phyloP scores from a whole-genome alignment of 2,329 filamentous ascomycete genomes.

The Cladosporium sp. region DNA sequence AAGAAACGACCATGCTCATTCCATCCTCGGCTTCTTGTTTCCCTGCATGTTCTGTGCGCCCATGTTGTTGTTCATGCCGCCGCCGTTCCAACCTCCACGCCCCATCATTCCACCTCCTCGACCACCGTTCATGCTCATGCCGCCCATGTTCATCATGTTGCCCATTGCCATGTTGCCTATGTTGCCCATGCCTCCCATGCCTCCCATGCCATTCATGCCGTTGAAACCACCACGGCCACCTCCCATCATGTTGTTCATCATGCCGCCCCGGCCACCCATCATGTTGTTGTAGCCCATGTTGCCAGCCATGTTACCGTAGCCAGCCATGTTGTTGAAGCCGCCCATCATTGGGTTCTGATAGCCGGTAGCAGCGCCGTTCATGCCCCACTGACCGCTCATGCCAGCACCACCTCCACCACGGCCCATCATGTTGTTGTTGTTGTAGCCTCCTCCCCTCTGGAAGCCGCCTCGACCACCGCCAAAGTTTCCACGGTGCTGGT shows the following conservation, averaged over 20 bases:
- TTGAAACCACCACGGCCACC: slow-evolving; percentile 45
- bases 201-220: slow-evolving; percentile 45
- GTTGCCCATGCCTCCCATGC: slow-evolving; percentile 14
- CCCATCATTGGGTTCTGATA: slow-evolving; percentile 20
- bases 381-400: slow-evolving; percentile 18
- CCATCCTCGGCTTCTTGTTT: slow-evolving; percentile 19
- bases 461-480: slow-evolving; percentile 18
- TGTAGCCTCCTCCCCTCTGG: slow-evolving; percentile 18
- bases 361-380: slow-evolving; percentile 18
- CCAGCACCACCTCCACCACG: slow-evolving; percentile 9
- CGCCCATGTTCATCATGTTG: slow-evolving; percentile 25
- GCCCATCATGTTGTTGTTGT: slow-evolving; percentile 11
- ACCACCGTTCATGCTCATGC: slow-evolving; percentile 29
- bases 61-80: slow-evolving; percentile 14
- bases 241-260: slow-evolving; percentile 33
- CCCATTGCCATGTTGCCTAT: slow-evolving; percentile 32
- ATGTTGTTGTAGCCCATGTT: slow-evolving; percentile 32
- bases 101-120: slow-evolving; percentile 48
- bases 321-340: slow-evolving; percentile 17
- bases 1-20: neutral
- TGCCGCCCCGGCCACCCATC: slow-evolving; percentile 22
- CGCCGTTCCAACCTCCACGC: slow-evolving; percentile 25
- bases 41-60: slow-evolving; percentile 50
- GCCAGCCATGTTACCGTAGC: slow-evolving; percentile 25
- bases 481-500: slow-evolving; percentile 25